These are phyloP conservation scores for Orbilia javanica DNA, from an alignment of 2,329 filamentous ascomycete species.

Conservation along the genomic window DNA sequence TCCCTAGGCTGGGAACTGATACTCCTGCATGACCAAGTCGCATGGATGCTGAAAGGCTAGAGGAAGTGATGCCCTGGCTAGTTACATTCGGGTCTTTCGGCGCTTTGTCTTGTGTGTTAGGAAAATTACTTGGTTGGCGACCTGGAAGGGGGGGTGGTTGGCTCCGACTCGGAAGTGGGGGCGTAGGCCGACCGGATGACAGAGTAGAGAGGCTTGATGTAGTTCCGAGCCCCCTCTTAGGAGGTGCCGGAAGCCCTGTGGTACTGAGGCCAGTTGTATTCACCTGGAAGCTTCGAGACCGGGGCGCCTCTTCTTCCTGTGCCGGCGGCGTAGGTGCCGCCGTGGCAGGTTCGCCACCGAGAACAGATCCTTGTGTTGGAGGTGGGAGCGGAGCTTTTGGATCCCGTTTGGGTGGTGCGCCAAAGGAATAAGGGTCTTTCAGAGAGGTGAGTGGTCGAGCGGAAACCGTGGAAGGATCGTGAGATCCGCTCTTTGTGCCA, in stretches of 20 bases:
- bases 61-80: slow-evolving; percentile 59
- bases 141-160: slow-evolving; percentile 63
- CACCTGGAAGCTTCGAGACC: slow-evolving; percentile 75
- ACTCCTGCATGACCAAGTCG: slow-evolving; percentile 80
- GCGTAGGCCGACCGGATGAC: slow-evolving; percentile 58
- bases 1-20: slow-evolving; percentile 81
- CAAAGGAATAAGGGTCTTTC: slow-evolving; percentile 82
- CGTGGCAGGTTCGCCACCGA: slow-evolving; percentile 62
- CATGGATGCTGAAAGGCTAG: slow-evolving; percentile 70
- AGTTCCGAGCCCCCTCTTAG: slow-evolving; percentile 66
- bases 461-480: slow-evolving; percentile 66
- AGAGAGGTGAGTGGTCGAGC: slow-evolving; percentile 76
- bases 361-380: slow-evolving; percentile 25
- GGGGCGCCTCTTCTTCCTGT: slow-evolving; percentile 65
- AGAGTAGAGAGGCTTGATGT: slow-evolving; percentile 57
- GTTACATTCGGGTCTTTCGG: slow-evolving; percentile 62
- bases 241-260: slow-evolving; percentile 77
- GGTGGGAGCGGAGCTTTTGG: slow-evolving; percentile 66
- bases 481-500: slow-evolving; percentile 65
- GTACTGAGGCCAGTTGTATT: slow-evolving; percentile 80
- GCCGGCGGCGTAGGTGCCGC: slow-evolving; percentile 64
- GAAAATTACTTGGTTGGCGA: slow-evolving; percentile 60
- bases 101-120: slow-evolving; percentile 62
- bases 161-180: slow-evolving; percentile 54
- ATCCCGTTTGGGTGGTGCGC: slow-evolving; percentile 79